Conservation (phyloP, 2,329 filamentous ascomycete species). For the Penicillium sp. region DNA sequence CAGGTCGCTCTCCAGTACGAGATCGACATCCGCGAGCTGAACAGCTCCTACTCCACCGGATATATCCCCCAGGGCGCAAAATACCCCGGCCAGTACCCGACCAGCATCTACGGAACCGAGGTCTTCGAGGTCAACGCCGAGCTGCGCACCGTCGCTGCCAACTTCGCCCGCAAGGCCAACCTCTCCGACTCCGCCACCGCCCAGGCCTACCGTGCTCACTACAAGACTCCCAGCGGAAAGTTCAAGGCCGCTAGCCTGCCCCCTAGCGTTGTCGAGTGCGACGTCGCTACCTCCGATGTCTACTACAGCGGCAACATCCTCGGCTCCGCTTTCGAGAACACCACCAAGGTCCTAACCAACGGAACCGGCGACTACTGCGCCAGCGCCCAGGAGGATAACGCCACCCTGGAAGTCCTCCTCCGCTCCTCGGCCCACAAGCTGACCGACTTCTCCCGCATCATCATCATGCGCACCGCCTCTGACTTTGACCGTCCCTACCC, state of each 20-base stretch:
- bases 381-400: conserved; percentile 73
- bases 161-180: conserved; percentile 53
- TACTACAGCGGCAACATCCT: conserved; percentile 67
- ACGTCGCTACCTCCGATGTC: conserved; percentile 69
- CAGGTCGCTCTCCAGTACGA: conserved; percentile 77
- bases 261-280: conserved; percentile 64
- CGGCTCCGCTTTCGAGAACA: conserved; percentile 65
- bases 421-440: conserved; percentile 58
- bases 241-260: conserved; percentile 47
- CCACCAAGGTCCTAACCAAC: conserved; percentile 65
- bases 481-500: conserved; percentile 72
- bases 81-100: conserved; percentile 59
- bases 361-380: conserved; percentile 69
- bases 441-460: conserved; percentile 67
- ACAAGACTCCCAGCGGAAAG: conserved; percentile 36
- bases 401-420: conserved; percentile 65
- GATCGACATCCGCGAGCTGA: conserved; percentile 69
- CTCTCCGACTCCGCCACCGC: conserved; percentile 56
- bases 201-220: conserved; percentile 57
- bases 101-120: conserved; percentile 65
- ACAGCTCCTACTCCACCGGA: conserved; percentile 64
- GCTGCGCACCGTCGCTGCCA: conserved; percentile 56
- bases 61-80: conserved; percentile 67
- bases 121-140: conserved; percentile 67
- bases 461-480: conserved; percentile 68